Evolutionary conservation across 1,284 basidiomycete species (phyloP), one percentile per base, ranked within the genome.

Genomic region (Rhodotorula sp.): DNA sequence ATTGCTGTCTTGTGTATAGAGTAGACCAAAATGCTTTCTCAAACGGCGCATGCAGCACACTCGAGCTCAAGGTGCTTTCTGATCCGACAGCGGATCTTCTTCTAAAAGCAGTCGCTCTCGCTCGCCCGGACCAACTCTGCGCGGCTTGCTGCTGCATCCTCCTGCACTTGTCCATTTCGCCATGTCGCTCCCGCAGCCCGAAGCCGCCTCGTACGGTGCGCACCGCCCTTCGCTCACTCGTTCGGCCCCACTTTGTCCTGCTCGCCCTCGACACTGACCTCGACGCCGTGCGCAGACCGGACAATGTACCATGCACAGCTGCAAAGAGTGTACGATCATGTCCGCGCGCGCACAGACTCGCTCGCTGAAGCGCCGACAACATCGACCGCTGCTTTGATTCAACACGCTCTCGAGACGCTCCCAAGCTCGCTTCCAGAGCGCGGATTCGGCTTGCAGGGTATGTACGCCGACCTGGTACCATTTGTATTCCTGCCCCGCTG

Each of bases 381-480:
- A 3, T 49, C 72, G 22, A 66, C 69, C 6, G 30, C 33, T 26
- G 54, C 62, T 6, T 30, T 37, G 29, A 63, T 77, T 18, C 69
- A 75, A 45, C 55, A 29, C 10, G 72, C 72, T 1, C 29, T 75
- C 42, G 2, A 26, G n/a, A n/a, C 15, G 14, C 33, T 66, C 0
- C 67, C 68, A 3, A 22, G 42, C 5, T 33, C 37, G 1, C 22
- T 72, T 29, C 69, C 66, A 8, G 14, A n/a, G 30, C 6, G 55
- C 0, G 70, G 70, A 10, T 33, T 67, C 26, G 69, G 74, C 3
- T 44, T 72, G 22, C 8, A 69, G 14, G 64, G 68, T 71, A 30
- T 18, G 65, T 24, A 20, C 12, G 6, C 8, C 7, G 24, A 6
- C 18, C 30, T n/a, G 4, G 4, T 24, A 12, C 3, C 48, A 18